Conservation (phyloP, 2,329 filamentous ascomycete species). For the Penicillium freii region DNA sequence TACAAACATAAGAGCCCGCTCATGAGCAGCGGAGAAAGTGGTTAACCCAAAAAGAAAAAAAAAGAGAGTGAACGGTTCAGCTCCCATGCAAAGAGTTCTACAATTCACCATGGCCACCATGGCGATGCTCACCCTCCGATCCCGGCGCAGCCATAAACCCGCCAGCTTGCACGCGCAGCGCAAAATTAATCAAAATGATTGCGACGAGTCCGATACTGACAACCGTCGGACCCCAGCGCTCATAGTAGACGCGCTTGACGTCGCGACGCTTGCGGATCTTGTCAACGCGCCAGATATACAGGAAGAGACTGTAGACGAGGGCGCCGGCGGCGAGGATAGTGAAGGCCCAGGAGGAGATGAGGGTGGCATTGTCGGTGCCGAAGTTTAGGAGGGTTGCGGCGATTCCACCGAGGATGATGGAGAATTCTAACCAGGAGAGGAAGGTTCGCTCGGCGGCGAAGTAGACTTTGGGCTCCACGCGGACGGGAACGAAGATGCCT, state of each 20-base stretch:
- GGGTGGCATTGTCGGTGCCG: constrained; percentile 58
- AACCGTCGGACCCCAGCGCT: constrained; percentile 77
- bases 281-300: constrained; percentile 84
- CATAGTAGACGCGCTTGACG: constrained; percentile 76
- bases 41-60: neutral
- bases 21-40: neutral
- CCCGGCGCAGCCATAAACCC: constrained; percentile 27
- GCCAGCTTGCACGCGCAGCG: constrained; percentile 65
- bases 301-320: constrained; percentile 76
- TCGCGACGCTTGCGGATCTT: constrained; percentile 80
- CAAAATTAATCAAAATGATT: constrained; percentile 78
- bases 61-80: neutral
- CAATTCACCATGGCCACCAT: constrained; percentile 18
- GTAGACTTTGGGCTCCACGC: constrained; percentile 96
- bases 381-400: constrained; percentile 83
- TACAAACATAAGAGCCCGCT: constrained; percentile 1
- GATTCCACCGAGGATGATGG: constrained; percentile 87
- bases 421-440: constrained; percentile 95
- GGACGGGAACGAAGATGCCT: constrained; percentile 92
- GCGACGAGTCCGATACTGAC: constrained; percentile 71
- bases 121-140: constrained; percentile 3
- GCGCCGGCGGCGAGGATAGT: constrained; percentile 75
- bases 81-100: constrained; percentile 8
- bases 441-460: constrained; percentile 96
- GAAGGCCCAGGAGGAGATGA: constrained; percentile 72